Evolutionary conservation across 192 early-diverging fungal genomes (phyloP).

Genomic region (Chytriomyces hyalinus): DNA sequence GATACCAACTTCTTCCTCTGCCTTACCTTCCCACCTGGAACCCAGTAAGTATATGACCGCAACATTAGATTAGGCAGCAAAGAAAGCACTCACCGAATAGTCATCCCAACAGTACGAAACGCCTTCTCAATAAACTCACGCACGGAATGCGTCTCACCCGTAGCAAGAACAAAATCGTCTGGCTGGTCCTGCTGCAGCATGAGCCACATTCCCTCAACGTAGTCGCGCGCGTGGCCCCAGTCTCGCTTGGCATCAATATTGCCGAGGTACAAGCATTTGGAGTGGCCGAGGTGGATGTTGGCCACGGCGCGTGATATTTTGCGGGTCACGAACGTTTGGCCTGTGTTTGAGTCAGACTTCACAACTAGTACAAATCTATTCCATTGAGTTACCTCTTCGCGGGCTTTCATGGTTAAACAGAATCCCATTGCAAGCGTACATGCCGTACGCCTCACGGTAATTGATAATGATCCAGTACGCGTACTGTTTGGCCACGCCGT

Average conservation of each 20-base stretch:
- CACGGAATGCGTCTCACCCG: slow-evolving; percentile 82
- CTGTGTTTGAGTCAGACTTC: slow-evolving; percentile 16
- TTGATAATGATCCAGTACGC: slow-evolving; percentile 82
- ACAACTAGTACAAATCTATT: neutral
- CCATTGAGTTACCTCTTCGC: slow-evolving; percentile 57
- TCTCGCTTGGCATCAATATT: slow-evolving; percentile 81
- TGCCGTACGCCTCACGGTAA: slow-evolving; percentile 79
- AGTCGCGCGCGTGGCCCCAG: slow-evolving; percentile 83
- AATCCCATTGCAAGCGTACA: slow-evolving; percentile 82
- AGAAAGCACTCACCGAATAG: slow-evolving; percentile 49
- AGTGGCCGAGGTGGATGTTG: slow-evolving; percentile 68
- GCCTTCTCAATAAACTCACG: slow-evolving; percentile 78
- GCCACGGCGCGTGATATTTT: slow-evolving; percentile 81
- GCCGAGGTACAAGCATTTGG: slow-evolving; percentile 74
- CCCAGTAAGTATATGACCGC: neutral
- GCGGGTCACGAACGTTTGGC: slow-evolving; percentile 74
- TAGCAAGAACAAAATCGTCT: slow-evolving; percentile 78
- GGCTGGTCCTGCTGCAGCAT: slow-evolving; percentile 78
- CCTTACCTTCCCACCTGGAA: slow-evolving; percentile 39
- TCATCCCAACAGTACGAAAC: slow-evolving; percentile 63
- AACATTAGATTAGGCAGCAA: neutral
- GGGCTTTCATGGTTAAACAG: slow-evolving; percentile 81
- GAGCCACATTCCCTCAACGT: slow-evolving; percentile 79
- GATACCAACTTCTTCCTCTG: slow-evolving; percentile 39
- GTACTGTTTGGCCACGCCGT: slow-evolving; percentile 82